phyloP scores from a whole-genome alignment of 2,329 filamentous ascomycete species.

The Penicillium sp. region DNA sequence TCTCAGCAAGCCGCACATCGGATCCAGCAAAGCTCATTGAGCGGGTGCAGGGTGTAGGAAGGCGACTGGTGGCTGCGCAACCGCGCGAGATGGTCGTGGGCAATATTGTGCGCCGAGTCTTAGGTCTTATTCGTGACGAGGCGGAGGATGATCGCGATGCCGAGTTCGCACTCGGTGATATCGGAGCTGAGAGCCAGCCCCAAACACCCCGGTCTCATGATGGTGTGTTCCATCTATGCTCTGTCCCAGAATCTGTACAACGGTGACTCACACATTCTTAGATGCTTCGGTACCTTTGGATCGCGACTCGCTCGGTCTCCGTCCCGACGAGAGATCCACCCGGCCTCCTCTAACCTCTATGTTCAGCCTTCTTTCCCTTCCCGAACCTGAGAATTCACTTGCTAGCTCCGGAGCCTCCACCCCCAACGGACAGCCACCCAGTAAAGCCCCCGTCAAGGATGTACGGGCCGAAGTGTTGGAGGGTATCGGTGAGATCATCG shows the following conservation, averaged over 20 bases:
- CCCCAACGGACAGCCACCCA: conserved; percentile 33
- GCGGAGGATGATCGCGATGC: conserved; percentile 73
- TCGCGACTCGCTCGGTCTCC: conserved; percentile 27
- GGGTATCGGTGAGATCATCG: conserved; percentile 91
- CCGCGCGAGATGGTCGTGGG: conserved; percentile 88
- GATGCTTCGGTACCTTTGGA: conserved; percentile 31
- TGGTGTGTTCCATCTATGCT: conserved; percentile 24
- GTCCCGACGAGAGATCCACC: conserved; percentile 34
- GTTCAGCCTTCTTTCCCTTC: conserved; percentile 79
- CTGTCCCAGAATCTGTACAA: not conserved
- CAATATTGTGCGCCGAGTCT: conserved; percentile 85
- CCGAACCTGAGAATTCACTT: conserved; percentile 46
- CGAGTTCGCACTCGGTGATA: conserved; percentile 58
- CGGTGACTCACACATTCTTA: conserved; percentile 17
- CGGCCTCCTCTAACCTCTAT: conserved; percentile 70
- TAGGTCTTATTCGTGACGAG: conserved; percentile 88
- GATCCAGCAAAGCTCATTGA: conserved; percentile 75
- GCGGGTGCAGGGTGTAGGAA: conserved; percentile 74
- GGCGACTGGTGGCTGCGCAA: conserved; percentile 73
- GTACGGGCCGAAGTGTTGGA: conserved; percentile 87
- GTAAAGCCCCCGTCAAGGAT: conserved; percentile 51
- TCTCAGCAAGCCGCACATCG: conserved; percentile 73
- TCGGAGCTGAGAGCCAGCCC: conserved; percentile 52
- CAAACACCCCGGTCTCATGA: conserved; percentile 41
- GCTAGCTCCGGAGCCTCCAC: conserved; percentile 37